A percentile compares a stretch with the other conserved stretches of the same genome.
Conservation (phyloP, 306 rosid species). For the Senna siamea region DNA sequence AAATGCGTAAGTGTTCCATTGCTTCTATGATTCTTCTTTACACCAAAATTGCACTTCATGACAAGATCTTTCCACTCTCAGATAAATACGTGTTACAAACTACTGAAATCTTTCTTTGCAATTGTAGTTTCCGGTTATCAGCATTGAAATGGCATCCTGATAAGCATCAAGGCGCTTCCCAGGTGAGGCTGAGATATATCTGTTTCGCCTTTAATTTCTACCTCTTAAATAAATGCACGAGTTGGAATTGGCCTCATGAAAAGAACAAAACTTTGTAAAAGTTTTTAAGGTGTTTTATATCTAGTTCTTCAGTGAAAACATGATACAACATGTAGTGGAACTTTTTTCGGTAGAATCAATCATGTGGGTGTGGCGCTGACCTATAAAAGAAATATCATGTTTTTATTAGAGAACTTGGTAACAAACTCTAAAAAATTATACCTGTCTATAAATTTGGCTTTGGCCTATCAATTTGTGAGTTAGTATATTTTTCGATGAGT, state of each 20-base stretch:
- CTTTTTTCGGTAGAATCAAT: no score
- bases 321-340: no score
- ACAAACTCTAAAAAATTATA: no score
- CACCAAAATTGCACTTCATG: not conserved
- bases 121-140: conserved; percentile 72
- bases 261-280: not conserved
- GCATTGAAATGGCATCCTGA: conserved; percentile 99
- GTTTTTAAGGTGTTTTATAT: not conserved
- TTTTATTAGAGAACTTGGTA: no score
- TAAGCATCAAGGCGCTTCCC: conserved; percentile 82
- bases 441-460: no score
- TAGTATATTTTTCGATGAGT: not conserved
- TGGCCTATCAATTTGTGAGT: no score
- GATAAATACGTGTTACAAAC: not conserved
- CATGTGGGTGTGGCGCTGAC: no score
- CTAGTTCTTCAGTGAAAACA: not conserved
- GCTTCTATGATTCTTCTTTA: not conserved
- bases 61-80: not conserved
- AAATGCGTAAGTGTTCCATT: conserved; percentile 68
- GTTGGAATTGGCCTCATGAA: not conserved
- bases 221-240: conserved; percentile 9
- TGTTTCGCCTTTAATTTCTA: conserved; percentile 16
- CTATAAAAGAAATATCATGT: no score
- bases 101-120: conserved; percentile 6
- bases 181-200: conserved; percentile 57